Evolutionary conservation across 495 filamentous ascomycete genomes (phyloP).

Genomic region (Penicillium pulvis): DNA sequence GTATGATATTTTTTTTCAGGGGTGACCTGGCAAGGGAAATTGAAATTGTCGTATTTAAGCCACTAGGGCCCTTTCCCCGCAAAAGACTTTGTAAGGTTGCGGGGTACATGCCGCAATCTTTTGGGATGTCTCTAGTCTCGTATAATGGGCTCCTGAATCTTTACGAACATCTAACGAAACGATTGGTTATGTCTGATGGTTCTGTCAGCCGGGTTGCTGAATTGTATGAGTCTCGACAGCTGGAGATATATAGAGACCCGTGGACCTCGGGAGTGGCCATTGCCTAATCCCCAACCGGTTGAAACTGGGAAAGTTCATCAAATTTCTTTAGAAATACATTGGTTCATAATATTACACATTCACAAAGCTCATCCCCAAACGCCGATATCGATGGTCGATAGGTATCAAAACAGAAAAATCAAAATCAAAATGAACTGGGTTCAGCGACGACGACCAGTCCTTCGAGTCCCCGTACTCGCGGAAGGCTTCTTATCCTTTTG

Average conservation of each 20-base stretch:
- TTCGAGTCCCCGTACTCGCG: conserved; percentile 34
- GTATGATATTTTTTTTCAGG: not conserved
- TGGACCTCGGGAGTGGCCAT: too few species aligned
- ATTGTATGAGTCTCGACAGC: too few species aligned
- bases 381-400: not conserved
- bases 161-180: not conserved
- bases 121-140: not conserved
- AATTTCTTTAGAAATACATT: not conserved
- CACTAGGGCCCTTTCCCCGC: not conserved
- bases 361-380: not conserved
- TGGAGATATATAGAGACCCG: too few species aligned
- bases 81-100: not conserved
- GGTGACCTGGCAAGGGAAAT: not conserved
- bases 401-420: conserved; percentile 3
- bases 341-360: not conserved
- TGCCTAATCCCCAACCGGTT: not conserved
- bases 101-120: not conserved
- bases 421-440: conserved; percentile 21
- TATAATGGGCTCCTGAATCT: not conserved
- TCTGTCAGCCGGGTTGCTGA: too few species aligned
- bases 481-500: conserved; percentile 39
- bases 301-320: not conserved
- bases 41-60: too few species aligned
- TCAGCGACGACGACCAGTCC: conserved; percentile 42
- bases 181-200: too few species aligned